phyloP scores from a whole-genome alignment of 2,329 filamentous ascomycete genomes.

The Trematosphaeria pertusa region DNA sequence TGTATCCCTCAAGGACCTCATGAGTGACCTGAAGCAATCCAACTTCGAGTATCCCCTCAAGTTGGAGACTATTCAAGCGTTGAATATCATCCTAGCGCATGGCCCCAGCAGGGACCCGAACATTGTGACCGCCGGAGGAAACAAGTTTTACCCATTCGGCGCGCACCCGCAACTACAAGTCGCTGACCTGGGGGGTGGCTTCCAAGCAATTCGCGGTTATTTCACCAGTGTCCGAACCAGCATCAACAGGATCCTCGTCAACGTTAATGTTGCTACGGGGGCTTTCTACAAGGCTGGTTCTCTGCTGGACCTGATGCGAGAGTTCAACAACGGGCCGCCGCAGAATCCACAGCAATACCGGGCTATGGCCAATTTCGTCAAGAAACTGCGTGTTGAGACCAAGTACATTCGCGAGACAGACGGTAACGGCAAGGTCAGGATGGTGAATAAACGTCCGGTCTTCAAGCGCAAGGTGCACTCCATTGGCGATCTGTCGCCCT shows the following conservation, averaged over 20 bases:
- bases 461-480: conserved; percentile 45
- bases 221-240: conserved; percentile 67
- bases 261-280: conserved; percentile 67
- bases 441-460: conserved; percentile 17
- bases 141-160: conserved; percentile 51
- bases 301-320: conserved; percentile 44
- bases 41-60: conserved; percentile 52
- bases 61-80: conserved; percentile 60
- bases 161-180: conserved; percentile 56
- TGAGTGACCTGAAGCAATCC: conserved; percentile 53
- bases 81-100: conserved; percentile 65
- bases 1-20: conserved; percentile 47
- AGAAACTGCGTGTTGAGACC: conserved; percentile 46
- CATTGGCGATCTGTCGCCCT: conserved; percentile 46
- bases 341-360: conserved; percentile 11
- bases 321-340: conserved; percentile 20
- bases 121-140: conserved; percentile 58
- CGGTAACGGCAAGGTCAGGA: conserved; percentile 37
- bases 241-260: conserved; percentile 64
- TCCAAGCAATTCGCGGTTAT: conserved; percentile 67
- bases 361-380: conserved; percentile 43
- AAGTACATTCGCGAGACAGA: conserved; percentile 49
- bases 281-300: conserved; percentile 62
- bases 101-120: conserved; percentile 50
- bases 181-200: conserved; percentile 56